Evolutionary conservation across 768 basidiomycete genomes (phyloP).

Genomic region (Lentinula detonsa): DNA sequence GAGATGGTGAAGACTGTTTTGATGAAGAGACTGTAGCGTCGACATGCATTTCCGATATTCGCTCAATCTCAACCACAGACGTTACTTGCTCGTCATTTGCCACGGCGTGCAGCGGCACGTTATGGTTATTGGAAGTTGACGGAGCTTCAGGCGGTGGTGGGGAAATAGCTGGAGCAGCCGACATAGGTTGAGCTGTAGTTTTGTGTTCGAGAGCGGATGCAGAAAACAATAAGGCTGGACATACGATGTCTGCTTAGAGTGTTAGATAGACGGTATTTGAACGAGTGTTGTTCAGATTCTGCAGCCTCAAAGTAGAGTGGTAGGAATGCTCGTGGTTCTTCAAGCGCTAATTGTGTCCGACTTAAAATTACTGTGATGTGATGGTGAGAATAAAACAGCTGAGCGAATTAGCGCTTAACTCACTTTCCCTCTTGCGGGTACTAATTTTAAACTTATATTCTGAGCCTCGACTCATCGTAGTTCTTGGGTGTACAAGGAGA

Average conservation of each 20-base stretch:
- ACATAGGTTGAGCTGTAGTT: neutral
- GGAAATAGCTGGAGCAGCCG: neutral
- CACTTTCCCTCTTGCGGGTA: too few relatives aligned
- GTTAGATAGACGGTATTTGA: too few relatives aligned
- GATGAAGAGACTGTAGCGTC: neutral
- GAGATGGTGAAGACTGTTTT: neutral
- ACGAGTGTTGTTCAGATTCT: too few relatives aligned
- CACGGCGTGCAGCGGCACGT: neutral
- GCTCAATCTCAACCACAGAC: neutral
- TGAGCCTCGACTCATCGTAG: too few relatives aligned
- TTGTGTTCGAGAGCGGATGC: neutral
- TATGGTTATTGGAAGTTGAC: neutral
- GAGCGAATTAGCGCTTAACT: constrained; percentile 9
- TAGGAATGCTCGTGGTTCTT: too few relatives aligned
- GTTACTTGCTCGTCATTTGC: neutral
- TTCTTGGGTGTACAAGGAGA: too few relatives aligned
- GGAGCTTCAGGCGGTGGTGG: neutral
- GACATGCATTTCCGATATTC: neutral
- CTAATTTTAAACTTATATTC: too few relatives aligned
- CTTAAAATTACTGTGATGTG: constrained; percentile 11
- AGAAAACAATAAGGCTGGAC: neutral
- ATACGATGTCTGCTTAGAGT: neutral
- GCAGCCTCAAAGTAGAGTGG: too few relatives aligned
- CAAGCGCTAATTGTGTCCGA: too few relatives aligned
- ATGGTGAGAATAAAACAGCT: too few relatives aligned